Evolutionary conservation across 2,329 filamentous ascomycete species (phyloP).

Genomic region (Microsporum canis): DNA sequence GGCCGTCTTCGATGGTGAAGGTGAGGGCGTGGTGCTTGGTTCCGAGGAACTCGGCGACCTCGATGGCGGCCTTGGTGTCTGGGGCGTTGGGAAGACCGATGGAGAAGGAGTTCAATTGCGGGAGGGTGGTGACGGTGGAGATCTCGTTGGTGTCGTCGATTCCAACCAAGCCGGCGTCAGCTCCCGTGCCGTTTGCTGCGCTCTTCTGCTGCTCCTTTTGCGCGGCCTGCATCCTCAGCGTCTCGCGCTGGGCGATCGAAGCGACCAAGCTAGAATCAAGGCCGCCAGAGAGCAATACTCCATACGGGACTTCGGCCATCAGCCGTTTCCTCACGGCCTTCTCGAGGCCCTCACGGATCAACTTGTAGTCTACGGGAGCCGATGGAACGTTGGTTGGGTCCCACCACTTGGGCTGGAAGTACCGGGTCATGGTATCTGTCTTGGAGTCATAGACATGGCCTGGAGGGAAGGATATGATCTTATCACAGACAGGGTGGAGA

Average conservation of each 20-base stretch:
- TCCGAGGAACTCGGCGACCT: constrained; percentile 92
- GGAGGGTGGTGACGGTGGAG: constrained; percentile 79
- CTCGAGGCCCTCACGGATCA: constrained; percentile 71
- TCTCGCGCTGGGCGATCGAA: constrained; percentile 90
- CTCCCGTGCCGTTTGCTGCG: constrained; percentile 38
- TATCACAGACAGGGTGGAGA: constrained; percentile 84
- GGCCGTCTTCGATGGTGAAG: constrained; percentile 92
- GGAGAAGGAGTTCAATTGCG: constrained; percentile 96
- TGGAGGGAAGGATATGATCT: constrained; percentile 86
- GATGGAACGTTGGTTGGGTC: constrained; percentile 68
- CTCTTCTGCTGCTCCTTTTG: constrained; percentile 18
- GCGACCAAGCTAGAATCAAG: constrained; percentile 93
- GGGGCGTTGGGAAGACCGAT: constrained; percentile 90
- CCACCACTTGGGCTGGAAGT: constrained; percentile 90
- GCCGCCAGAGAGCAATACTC: constrained; percentile 87
- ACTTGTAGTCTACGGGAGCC: constrained; percentile 70
- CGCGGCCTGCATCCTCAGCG: constrained; percentile 54
- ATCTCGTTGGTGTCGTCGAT: constrained; percentile 88
- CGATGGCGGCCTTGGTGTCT: constrained; percentile 79
- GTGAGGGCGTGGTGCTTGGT: constrained; percentile 98
- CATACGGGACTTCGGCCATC: constrained; percentile 98
- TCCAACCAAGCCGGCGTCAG: constrained; percentile 54
- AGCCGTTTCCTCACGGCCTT: constrained; percentile 87
- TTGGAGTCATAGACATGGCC: constrained; percentile 94
- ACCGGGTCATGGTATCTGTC: constrained; percentile 71